A percentile compares a stretch with the other conserved stretches of the same genome.
Conservation (phyloP, 2,329 filamentous ascomycete species). For the Penicillium corylophilum region DNA sequence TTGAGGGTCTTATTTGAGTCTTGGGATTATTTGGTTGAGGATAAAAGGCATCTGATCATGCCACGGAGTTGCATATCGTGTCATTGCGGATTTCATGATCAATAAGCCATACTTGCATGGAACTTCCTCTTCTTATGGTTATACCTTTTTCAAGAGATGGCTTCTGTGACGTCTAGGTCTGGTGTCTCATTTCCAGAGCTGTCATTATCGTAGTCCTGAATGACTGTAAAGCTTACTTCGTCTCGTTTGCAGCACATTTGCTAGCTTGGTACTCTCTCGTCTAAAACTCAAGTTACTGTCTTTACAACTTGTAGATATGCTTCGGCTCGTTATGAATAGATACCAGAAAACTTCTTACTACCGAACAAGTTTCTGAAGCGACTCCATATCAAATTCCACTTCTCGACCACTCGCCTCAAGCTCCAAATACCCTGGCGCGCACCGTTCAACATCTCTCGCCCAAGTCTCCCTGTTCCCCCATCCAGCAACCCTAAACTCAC, state of each 20-base stretch:
- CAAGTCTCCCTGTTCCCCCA: background rate
- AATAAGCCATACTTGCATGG: background rate
- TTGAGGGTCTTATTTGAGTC: background rate
- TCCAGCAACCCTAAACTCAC: background rate
- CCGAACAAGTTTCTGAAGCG: background rate
- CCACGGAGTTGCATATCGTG: constrained; percentile 2
- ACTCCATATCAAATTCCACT: background rate
- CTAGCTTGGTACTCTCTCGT: no score
- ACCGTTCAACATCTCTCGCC: background rate
- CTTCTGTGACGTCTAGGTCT: no score
- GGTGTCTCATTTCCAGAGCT: no score
- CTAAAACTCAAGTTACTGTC: no score
- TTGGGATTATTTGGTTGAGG: background rate
- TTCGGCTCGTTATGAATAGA: no score
- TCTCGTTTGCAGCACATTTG: no score
- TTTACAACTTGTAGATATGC: no score
- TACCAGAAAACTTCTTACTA: no score
- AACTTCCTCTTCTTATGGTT: background rate
- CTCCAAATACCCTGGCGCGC: background rate
- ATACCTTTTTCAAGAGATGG: background rate
- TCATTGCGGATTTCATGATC: background rate
- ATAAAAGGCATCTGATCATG: constrained; percentile 5
- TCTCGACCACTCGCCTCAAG: background rate
- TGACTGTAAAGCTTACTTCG: no score
- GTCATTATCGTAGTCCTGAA: no score